phyloP scores from a whole-genome alignment of 2,329 filamentous ascomycete genomes.

The Blumeriella jaapii region DNA sequence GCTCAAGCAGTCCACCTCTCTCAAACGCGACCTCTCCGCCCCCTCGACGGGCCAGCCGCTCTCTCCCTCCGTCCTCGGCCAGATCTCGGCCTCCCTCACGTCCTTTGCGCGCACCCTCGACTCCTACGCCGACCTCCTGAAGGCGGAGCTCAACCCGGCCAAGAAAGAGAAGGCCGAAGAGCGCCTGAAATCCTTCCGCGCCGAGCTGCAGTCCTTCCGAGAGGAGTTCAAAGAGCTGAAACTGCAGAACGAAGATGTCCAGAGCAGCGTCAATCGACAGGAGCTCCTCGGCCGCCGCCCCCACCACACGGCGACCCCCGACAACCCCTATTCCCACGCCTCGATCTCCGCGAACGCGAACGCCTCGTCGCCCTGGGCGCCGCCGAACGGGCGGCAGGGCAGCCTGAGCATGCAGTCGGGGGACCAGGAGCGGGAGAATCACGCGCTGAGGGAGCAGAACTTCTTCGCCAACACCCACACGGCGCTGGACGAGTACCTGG shows the following conservation, averaged over 20 bases:
- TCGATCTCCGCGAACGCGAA: constrained; percentile 21
- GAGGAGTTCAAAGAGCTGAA: constrained; percentile 68
- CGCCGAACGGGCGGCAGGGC: constrained; percentile 16
- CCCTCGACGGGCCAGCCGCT: constrained; percentile 49
- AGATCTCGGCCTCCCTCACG: constrained; percentile 66
- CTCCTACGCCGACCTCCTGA: constrained; percentile 77
- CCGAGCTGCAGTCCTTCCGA: constrained; percentile 71
- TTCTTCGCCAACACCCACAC: constrained; percentile 76
- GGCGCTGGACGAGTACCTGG: constrained; percentile 88
- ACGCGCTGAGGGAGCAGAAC: constrained; percentile 78
- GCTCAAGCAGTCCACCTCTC: constrained; percentile 70
- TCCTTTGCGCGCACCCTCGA: constrained; percentile 82
- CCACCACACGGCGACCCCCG: constrained; percentile 69
- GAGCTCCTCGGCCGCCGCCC: constrained; percentile 81
- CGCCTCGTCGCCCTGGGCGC: constrained; percentile 23
- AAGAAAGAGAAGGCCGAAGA: constrained; percentile 89
- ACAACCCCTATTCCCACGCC: constrained; percentile 77
- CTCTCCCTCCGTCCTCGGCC: constrained; percentile 53
- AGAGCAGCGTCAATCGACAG: constrained; percentile 52
- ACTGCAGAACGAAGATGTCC: constrained; percentile 62
- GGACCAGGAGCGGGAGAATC: constrained; percentile 63
- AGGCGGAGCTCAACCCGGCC: constrained; percentile 77
- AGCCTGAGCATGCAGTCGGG: constrained; percentile 37
- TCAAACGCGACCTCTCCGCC: constrained; percentile 63
- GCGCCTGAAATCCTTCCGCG: constrained; percentile 73